phyloP scores from a whole-genome alignment of 495 filamentous ascomycete genomes.

The Choiromyces venosus region DNA sequence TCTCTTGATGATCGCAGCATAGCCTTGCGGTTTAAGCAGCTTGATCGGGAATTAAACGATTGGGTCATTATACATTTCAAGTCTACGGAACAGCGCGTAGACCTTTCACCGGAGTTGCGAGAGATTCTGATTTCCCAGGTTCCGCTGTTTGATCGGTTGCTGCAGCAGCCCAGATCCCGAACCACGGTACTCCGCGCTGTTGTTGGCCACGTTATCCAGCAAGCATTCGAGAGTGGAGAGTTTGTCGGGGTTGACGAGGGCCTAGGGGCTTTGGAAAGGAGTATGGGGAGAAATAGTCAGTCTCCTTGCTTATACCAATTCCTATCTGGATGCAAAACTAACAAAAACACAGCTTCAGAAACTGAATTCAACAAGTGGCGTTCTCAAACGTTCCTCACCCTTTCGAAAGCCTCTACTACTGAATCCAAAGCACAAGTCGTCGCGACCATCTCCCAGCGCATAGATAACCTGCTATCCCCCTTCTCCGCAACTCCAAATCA shows the following conservation, averaged over 20 bases:
- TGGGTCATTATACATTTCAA: constrained; percentile 4
- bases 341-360: neutral
- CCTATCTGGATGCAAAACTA: neutral
- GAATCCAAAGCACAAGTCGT: neutral
- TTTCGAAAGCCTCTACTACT: neutral
- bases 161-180: neutral
- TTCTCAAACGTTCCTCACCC: neutral
- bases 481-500: neutral
- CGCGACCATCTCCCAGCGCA: neutral
- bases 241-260: neutral
- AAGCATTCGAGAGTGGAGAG: neutral
- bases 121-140: neutral
- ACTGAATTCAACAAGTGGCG: neutral
- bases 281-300: neutral
- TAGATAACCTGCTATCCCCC: neutral
- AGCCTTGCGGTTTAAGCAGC: constrained; percentile 4
- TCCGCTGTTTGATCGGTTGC: neutral
- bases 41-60: constrained; percentile 11
- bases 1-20: constrained; percentile 11
- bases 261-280: neutral
- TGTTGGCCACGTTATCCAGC: neutral
- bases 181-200: neutral
- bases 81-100: neutral
- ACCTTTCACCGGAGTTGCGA: neutral
- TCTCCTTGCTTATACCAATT: neutral